Evolutionary conservation across 208 protist genomes (phyloP).

Genomic region (Acanthamoeba healyi): DNA sequence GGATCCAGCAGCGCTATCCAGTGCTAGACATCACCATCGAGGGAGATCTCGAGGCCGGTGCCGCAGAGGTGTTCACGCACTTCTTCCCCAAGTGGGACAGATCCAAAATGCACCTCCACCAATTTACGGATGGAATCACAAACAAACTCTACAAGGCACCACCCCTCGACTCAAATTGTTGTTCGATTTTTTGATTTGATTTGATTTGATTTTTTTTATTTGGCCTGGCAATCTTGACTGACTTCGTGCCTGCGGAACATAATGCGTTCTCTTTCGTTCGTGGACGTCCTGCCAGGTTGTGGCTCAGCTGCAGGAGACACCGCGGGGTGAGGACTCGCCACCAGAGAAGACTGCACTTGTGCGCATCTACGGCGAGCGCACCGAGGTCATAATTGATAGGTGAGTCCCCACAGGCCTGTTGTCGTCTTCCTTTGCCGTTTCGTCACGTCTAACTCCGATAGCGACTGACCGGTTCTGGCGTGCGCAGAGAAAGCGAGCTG

Average conservation of each 20-base stretch:
- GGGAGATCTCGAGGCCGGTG: conserved; percentile 25
- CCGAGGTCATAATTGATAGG: conserved; percentile 73
- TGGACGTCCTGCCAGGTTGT: not conserved
- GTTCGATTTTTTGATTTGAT: not conserved
- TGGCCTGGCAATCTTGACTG: not conserved
- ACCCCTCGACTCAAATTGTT: not conserved
- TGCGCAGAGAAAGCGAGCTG: conserved; percentile 33
- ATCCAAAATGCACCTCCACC: conserved; percentile 42
- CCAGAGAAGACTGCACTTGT: conserved; percentile 59
- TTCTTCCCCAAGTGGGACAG: conserved; percentile 66
- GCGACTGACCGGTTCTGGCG: not conserved
- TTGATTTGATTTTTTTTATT: not conserved
- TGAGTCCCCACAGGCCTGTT: not conserved
- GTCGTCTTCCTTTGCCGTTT: not conserved
- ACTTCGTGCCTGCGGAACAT: no score
- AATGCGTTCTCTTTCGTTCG: no score
- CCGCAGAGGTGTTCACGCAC: conserved; percentile 38
- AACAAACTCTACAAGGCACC: conserved; percentile 70
- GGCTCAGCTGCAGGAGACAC: conserved; percentile 9
- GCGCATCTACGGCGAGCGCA: conserved; percentile 75
- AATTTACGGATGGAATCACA: conserved; percentile 61
- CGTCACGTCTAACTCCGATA: not conserved
- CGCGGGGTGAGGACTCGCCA: not conserved
- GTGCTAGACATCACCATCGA: conserved; percentile 40
- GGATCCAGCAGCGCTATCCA: conserved; percentile 30